Base-by-base conservation (phyloP, 257 asterid genomes). In the Solanum sejunctum region DNA sequence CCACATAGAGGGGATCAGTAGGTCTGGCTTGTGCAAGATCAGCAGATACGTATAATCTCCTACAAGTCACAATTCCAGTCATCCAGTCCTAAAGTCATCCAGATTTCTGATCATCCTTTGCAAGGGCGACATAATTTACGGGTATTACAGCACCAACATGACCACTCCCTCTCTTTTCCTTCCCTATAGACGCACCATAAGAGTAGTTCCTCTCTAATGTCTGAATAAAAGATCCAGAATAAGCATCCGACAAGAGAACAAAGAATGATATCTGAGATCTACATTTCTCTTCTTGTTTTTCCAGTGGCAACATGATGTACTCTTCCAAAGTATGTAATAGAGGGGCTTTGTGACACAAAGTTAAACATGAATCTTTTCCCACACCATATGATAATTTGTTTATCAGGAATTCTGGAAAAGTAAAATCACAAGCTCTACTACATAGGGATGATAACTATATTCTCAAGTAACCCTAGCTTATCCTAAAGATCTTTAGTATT, bases 251-350 rank as follows among this genome's bases (percentile, higher is more conserved):
- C 64, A 32, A 32, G 39, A 66, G 67, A 69, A 55, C 58, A 20
- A 80, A 52, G 84, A 49, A n/a, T 43, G 84, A 49, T 92, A 94
- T 97, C 87, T 97, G 93, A 82, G 87, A 85, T 88, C 90, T 90
- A 84, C 98, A 93, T 63, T 94, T 94, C 86, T 92, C 94, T 86
- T 91, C 95, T 88, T 92, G 94, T 85, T 91, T 94, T 75, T 91
- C 93, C 85, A 88, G 92, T 39, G 92, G 89, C 52, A 86, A 87
- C 57, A 83, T 85, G 67, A 86, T 82, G 58, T 89, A 94, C 80
- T 92, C 93, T 81, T 93, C 95, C 91, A 94, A 71, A 78, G 90
- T 90, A 80, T 83, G 91, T 75, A 92, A 49, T 83, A 94, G 80
- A 86, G 94, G 94, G 72, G 88, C 91, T 97, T 94, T 3, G 36